These are phyloP conservation scores for Galeopsis tetrahit DNA, from an alignment of 257 asterid species.

Conservation along the genomic window DNA sequence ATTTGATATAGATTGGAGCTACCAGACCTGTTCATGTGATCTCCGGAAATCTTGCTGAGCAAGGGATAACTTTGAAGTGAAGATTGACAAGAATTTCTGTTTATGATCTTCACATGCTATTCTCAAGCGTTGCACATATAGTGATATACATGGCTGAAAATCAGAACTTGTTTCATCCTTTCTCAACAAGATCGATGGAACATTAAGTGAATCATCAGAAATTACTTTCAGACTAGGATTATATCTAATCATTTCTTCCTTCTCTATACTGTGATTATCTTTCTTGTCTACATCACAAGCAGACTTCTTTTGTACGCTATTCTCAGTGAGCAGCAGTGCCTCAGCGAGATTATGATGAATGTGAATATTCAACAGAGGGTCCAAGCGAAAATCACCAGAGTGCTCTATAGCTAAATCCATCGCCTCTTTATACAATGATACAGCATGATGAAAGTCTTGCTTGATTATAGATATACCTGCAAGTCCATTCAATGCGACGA, in stretches of 20 bases:
- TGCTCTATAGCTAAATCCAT: conserved; percentile 74
- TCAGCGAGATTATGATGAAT: conserved; percentile 92
- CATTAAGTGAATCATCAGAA: conserved; percentile 41
- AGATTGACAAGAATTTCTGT: conserved; percentile 71
- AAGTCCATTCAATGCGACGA: conserved; percentile 90
- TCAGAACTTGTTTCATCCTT: conserved; percentile 40
- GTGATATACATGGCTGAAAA: conserved; percentile 35
- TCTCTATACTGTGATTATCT: conserved; percentile 38
- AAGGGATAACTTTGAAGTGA: conserved; percentile 58
- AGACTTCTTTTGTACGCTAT: conserved; percentile 37
- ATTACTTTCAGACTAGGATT: conserved; percentile 36
- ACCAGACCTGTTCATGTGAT: conserved; percentile 74
- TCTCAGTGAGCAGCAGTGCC: conserved; percentile 47
- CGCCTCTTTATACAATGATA: conserved; percentile 81
- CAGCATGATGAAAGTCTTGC: conserved; percentile 71
- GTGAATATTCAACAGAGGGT: conserved; percentile 91
- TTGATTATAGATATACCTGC: conserved; percentile 92
- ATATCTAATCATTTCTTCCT: conserved; percentile 39
- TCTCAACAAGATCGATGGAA: conserved; percentile 36
- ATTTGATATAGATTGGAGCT: conserved; percentile 32
- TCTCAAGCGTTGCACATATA: conserved; percentile 48
- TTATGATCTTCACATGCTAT: conserved; percentile 67
- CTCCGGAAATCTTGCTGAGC: conserved; percentile 90
- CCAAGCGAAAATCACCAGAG: conserved; percentile 85
- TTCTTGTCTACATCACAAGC: conserved; percentile 38